Evolutionary conservation across 176 grass and related monocot genomes (phyloP).

Genomic region (Aegilops sharonensis): DNA sequence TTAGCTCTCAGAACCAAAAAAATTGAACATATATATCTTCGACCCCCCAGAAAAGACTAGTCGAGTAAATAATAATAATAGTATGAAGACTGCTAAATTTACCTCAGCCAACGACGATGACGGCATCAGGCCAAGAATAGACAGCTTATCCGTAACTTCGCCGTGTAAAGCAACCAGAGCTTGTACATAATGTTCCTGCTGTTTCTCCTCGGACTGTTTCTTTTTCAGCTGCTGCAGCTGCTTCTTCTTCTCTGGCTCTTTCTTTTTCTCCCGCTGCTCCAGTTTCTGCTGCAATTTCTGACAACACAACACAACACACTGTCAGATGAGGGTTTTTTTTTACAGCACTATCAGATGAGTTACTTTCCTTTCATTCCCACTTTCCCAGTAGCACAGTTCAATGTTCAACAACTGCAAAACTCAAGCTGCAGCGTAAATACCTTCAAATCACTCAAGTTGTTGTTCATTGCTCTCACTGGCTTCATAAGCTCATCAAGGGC

Average conservation of each 20-base stretch:
- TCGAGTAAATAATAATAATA: no score
- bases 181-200: slow-evolving; percentile 33
- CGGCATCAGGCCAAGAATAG: slow-evolving; percentile 41
- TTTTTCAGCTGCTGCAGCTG: slow-evolving; percentile 18
- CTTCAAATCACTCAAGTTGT: slow-evolving; percentile 56
- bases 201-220: slow-evolving; percentile 25
- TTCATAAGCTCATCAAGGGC: slow-evolving; percentile 64
- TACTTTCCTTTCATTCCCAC: not conserved
- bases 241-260: slow-evolving; percentile 42
- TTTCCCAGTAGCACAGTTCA: no score
- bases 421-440: slow-evolving; percentile 13
- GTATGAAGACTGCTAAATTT: not conserved
- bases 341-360: not conserved
- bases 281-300: slow-evolving; percentile 13
- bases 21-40: not conserved
- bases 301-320: not conserved
- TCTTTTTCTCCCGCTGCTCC: slow-evolving; percentile 6
- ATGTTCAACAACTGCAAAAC: no score
- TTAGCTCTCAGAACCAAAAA: not conserved
- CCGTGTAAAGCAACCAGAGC: slow-evolving; percentile 46
- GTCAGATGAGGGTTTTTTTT: not conserved
- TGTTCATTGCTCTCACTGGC: slow-evolving; percentile 61
- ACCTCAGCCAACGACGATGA: slow-evolving; percentile 39
- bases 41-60: no score
- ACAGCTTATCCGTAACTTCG: slow-evolving; percentile 39